Evolutionary conservation across 1,139 yeast species (phyloP).

Genomic region (Candida sanyaensis): DNA sequence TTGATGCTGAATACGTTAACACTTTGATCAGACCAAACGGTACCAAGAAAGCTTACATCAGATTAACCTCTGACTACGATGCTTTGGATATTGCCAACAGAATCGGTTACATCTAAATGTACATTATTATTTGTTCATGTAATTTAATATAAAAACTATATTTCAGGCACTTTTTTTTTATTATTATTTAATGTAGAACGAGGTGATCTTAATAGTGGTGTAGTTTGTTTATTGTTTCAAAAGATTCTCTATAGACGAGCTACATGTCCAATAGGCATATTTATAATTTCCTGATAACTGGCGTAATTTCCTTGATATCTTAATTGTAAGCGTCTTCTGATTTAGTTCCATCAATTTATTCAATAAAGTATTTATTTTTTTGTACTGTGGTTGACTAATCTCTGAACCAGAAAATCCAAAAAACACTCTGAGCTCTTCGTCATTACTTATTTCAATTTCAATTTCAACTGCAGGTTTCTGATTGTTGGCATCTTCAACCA

Average conservation of each 20-base stretch:
- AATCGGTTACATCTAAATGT: slow-evolving; percentile 86
- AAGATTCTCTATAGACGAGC: not conserved
- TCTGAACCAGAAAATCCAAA: slow-evolving; percentile 30
- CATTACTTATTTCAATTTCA: slow-evolving; percentile 26
- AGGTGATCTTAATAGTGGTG: too few species aligned
- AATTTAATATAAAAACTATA: slow-evolving; percentile 5
- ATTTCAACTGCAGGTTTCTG: slow-evolving; percentile 10
- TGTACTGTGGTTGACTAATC: slow-evolving; percentile 19
- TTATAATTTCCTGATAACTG: not conserved
- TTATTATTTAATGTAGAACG: too few species aligned
- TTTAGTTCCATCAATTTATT: not conserved
- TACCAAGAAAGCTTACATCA: slow-evolving; percentile 99
- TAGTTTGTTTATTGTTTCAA: not conserved
- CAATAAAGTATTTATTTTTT: not conserved
- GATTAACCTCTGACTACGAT: slow-evolving; percentile 99
- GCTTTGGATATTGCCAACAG: slow-evolving; percentile 99
- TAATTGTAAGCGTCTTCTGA: not conserved
- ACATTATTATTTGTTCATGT: slow-evolving; percentile 4
- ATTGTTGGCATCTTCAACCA: slow-evolving; percentile 17
- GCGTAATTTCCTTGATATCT: not conserved
- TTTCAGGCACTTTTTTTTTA: slow-evolving; percentile 4
- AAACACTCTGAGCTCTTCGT: slow-evolving; percentile 29
- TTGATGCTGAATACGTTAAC: slow-evolving; percentile 92
- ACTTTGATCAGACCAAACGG: slow-evolving; percentile 98
- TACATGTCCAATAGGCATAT: slow-evolving; percentile 7